A percentile compares a stretch with the other conserved stretches of the same genome.
Evolutionary conservation across 306 rosid species (phyloP).

Genomic region (Citrullus amarus): DNA sequence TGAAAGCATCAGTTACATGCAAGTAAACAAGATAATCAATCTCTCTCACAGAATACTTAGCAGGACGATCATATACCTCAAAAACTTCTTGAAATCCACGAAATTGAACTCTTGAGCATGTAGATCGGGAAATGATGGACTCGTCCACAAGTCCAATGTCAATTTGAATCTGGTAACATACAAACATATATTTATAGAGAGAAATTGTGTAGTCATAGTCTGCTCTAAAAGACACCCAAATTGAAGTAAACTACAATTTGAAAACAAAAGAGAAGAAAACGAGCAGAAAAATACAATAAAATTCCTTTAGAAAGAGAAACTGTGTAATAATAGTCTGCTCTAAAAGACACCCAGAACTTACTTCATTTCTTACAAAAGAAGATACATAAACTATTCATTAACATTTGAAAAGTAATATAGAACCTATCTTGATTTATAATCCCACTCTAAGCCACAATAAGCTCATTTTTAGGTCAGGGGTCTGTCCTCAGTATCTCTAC

Average conservation of each 20-base stretch:
- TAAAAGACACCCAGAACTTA: not conserved
- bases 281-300: not conserved
- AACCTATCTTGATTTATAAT: not conserved
- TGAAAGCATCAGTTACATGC: not conserved
- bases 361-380: not conserved
- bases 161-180: conserved; percentile 48
- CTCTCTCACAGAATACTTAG: not conserved
- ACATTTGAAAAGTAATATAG: not conserved
- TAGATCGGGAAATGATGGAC: conserved; percentile 58
- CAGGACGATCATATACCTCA: conserved; percentile 29
- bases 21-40: not conserved
- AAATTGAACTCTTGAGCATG: conserved; percentile 62
- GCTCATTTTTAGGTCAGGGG: not conserved
- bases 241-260: not conserved
- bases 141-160: conserved; percentile 54
- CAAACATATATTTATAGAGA: not conserved
- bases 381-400: not conserved
- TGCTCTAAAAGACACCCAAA: not conserved
- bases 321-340: not conserved
- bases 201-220: not conserved
- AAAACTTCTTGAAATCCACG: conserved; percentile 73
- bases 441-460: not conserved
- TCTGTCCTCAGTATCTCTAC: not conserved
- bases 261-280: not conserved
- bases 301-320: not conserved